phyloP scores from a whole-genome alignment of 2,329 filamentous ascomycete genomes.

The Endothia cerciana region DNA sequence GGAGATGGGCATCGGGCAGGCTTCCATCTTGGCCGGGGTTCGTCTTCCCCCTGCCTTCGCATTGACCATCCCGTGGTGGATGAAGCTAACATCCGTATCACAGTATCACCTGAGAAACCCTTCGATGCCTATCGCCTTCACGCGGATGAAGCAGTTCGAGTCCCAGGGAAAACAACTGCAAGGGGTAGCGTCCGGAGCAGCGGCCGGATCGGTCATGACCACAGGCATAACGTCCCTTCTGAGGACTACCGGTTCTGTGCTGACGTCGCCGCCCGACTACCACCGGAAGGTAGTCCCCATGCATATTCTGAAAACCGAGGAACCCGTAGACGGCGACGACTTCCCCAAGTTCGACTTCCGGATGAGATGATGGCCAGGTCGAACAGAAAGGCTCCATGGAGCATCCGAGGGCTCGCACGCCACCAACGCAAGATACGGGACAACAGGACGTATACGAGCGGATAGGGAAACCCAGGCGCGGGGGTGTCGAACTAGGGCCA shows the following conservation, averaged over 20 bases:
- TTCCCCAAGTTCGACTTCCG: constrained; percentile 5
- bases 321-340: constrained; percentile 8
- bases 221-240: constrained; percentile 18
- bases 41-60: neutral
- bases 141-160: constrained; percentile 28
- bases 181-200: constrained; percentile 23
- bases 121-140: constrained; percentile 29
- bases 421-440: neutral
- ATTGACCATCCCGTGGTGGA: neutral
- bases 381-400: neutral
- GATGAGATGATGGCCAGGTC: neutral
- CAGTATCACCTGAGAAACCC: constrained; percentile 27
- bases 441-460: neutral
- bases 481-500: neutral
- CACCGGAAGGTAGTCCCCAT: constrained; percentile 5
- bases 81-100: neutral
- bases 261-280: constrained; percentile 7
- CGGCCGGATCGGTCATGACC: constrained; percentile 22
- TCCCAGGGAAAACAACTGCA: constrained; percentile 22
- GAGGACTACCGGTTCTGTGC: constrained; percentile 13
- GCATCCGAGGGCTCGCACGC: neutral
- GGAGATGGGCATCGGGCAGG: constrained; percentile 30
- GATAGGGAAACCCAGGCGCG: neutral
- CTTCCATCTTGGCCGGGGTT: constrained; percentile 26
- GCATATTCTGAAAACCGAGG: neutral